Conservation (phyloP, 371 early-diverging fungal genomes). For the Chytridium lagenaria region DNA sequence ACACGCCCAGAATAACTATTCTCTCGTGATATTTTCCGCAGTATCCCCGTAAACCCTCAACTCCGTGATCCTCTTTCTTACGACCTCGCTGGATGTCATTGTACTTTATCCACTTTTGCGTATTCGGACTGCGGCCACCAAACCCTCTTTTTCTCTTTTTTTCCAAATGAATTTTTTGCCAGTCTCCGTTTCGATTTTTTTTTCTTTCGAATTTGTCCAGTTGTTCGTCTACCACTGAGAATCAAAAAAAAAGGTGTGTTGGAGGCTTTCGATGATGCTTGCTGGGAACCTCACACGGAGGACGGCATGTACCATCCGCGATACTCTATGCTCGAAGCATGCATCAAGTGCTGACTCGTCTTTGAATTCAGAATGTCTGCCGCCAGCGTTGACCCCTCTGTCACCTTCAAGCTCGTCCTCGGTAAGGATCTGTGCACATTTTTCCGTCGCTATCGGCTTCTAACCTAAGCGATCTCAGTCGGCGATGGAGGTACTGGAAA, state of each 20-base stretch:
- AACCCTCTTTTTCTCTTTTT: not conserved
- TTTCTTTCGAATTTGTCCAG: too few species aligned
- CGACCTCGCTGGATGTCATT: too few species aligned
- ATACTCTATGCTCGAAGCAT: too few species aligned
- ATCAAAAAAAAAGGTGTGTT: not conserved
- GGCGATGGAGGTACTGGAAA: conserved; percentile 99
- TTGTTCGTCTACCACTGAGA: too few species aligned
- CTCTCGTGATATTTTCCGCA: too few species aligned
- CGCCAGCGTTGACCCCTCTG: conserved; percentile 19
- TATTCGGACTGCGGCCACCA: not conserved
- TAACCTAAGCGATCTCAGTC: conserved; percentile 56
- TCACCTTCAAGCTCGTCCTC: conserved; percentile 54
- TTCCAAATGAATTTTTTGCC: not conserved
- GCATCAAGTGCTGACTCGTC: not conserved
- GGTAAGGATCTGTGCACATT: conserved; percentile 32
- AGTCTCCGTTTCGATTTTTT: not conserved
- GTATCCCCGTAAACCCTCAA: too few species aligned
- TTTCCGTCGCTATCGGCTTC: not conserved
- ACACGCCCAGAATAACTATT: too few species aligned
- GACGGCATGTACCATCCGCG: too few species aligned
- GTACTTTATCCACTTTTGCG: too few species aligned
- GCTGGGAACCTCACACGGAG: too few species aligned
- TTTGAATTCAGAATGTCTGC: not conserved
- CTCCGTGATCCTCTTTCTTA: too few species aligned
- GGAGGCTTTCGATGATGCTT: too few species aligned